phyloP scores from a whole-genome alignment of 306 rosid species.

The Prunus kanzakura region DNA sequence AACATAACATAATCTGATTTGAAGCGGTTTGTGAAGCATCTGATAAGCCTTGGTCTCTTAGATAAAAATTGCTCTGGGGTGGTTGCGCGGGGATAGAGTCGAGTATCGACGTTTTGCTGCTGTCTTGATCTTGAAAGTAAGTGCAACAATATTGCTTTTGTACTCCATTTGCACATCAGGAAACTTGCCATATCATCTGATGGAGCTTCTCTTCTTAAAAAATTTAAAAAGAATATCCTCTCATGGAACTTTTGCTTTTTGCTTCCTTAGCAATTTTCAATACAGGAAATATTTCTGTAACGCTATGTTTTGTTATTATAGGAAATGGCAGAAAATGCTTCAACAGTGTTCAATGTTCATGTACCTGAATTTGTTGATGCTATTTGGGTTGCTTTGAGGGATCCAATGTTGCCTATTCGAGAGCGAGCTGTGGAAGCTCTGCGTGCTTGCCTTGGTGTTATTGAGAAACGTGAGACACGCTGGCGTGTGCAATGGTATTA shows the following conservation, averaged over 20 bases:
- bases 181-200: neutral
- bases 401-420: slow-evolving; percentile 83
- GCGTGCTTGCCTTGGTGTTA: slow-evolving; percentile 95
- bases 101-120: slow-evolving; percentile 96
- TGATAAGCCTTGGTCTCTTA: slow-evolving; percentile 26
- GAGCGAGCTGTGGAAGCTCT: slow-evolving; percentile 97
- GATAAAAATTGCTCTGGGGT: slow-evolving; percentile 84
- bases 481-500: slow-evolving; percentile 99
- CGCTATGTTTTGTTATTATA: slow-evolving; percentile 18
- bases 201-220: neutral
- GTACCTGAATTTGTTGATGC: slow-evolving; percentile 97
- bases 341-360: slow-evolving; percentile 93
- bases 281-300: neutral
- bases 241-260: neutral
- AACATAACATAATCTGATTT: neutral
- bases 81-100: slow-evolving; percentile 85
- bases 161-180: neutral
- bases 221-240: neutral
- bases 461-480: slow-evolving; percentile 94
- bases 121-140: slow-evolving; percentile 90
- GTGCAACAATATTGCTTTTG: slow-evolving; percentile 14
- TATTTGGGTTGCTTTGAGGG: slow-evolving; percentile 97
- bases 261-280: neutral
- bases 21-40: slow-evolving; percentile 9
- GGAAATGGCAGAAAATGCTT: slow-evolving; percentile 99